A percentile compares a stretch with the other conserved stretches of the same genome.
phyloP scores from a whole-genome alignment of 768 basidiomycete species.

The Kwoniella sp. region DNA sequence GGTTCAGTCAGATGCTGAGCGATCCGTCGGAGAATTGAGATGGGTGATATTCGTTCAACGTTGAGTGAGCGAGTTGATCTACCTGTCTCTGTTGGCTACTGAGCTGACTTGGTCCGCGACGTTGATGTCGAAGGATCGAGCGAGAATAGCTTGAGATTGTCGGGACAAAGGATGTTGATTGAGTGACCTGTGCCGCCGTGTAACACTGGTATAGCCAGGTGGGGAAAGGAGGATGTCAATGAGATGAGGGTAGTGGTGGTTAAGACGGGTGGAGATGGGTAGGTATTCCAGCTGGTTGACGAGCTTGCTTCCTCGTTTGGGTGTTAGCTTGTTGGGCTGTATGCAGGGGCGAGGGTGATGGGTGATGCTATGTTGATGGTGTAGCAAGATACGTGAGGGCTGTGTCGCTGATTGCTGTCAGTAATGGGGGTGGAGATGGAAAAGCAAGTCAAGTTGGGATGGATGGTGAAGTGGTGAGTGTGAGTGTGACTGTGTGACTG shows the following conservation, averaged over 20 bases:
- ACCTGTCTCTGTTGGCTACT: background rate
- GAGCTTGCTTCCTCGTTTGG: background rate
- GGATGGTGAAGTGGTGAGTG: background rate
- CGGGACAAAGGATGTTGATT: background rate
- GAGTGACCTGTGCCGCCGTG: background rate
- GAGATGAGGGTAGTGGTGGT: background rate
- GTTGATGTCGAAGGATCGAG: background rate
- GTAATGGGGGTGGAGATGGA: background rate
- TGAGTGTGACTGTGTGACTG: background rate
- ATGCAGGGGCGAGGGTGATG: background rate
- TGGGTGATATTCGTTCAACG: background rate
- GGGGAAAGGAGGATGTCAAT: background rate
- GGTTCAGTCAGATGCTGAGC: too few relatives aligned
- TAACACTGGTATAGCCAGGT: background rate
- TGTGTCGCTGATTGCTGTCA: background rate
- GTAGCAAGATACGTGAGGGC: conserved; percentile 1
- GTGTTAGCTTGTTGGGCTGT: background rate
- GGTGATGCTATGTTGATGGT: background rate
- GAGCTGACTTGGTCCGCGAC: background rate
- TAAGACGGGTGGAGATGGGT: background rate
- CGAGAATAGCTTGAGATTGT: background rate
- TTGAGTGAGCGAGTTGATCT: background rate
- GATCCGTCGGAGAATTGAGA: conserved; percentile 1
- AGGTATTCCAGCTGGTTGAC: too few relatives aligned
- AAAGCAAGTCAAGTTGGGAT: background rate